phyloP scores from a whole-genome alignment of 768 basidiomycete genomes.

The Suillus sp. region DNA sequence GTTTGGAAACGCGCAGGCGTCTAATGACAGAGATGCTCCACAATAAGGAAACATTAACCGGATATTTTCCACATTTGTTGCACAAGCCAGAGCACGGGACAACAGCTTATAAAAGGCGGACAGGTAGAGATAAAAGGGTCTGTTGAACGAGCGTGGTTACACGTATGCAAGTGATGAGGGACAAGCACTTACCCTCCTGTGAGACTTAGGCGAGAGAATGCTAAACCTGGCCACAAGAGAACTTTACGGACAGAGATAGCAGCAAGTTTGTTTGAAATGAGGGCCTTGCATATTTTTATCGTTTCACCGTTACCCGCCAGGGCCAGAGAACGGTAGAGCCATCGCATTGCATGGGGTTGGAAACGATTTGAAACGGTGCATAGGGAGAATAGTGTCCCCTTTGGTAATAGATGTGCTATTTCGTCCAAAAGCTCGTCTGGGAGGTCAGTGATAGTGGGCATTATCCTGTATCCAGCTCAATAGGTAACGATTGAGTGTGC shows the following conservation, averaged over 20 bases:
- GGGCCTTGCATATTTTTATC: constrained; percentile 8
- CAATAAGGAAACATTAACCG: constrained; percentile 13
- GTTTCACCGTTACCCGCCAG: not conserved
- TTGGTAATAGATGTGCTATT: not conserved
- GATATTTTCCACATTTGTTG: not conserved
- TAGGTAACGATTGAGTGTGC: not conserved
- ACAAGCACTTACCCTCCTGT: constrained; percentile 2
- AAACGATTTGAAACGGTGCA: constrained; percentile 9
- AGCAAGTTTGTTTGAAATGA: constrained; percentile 13
- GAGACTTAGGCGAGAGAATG: not conserved
- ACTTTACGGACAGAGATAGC: constrained; percentile 11
- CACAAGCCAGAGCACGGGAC: constrained; percentile 2
- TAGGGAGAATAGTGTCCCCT: not conserved
- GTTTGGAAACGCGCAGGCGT: constrained; percentile 8
- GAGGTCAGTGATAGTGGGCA: constrained; percentile 11
- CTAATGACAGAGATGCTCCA: constrained; percentile 3
- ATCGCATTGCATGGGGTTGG: not conserved
- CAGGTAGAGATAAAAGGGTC: constrained; percentile 9
- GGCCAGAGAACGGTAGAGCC: constrained; percentile 11
- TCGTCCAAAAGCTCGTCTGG: constrained; percentile 14
- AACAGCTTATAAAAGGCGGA: constrained; percentile 11
- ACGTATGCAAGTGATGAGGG: not conserved
- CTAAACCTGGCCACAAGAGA: constrained; percentile 7
- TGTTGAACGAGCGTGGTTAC: constrained; percentile 1
- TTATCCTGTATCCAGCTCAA: not conserved